phyloP scores from a whole-genome alignment of 352 stramenopile genomes.

The Globisporangium solare region DNA sequence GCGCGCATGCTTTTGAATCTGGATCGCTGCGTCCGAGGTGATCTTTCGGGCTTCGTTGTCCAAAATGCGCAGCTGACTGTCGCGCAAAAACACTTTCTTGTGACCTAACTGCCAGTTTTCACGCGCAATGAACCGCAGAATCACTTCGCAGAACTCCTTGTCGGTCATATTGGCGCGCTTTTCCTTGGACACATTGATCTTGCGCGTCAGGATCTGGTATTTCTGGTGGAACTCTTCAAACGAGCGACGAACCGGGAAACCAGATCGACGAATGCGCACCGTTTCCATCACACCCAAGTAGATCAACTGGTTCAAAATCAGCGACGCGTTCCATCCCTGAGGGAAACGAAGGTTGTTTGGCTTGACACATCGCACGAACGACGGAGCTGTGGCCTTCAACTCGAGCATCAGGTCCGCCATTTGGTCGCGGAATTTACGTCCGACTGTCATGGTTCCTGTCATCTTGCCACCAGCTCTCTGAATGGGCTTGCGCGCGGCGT shows the following conservation, averaged over 20 bases:
- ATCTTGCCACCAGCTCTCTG: constrained; percentile 82
- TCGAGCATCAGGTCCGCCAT: constrained; percentile 87
- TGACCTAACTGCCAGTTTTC: constrained; percentile 87
- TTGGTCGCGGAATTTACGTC: constrained; percentile 88
- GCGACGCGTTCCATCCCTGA: constrained; percentile 78
- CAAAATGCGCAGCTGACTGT: constrained; percentile 75
- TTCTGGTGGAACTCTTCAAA: constrained; percentile 86
- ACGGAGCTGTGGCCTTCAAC: constrained; percentile 74
- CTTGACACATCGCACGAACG: constrained; percentile 91
- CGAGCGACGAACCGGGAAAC: constrained; percentile 81
- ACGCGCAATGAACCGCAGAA: constrained; percentile 68
- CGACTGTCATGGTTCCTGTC: constrained; percentile 87
- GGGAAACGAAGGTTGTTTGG: constrained; percentile 89
- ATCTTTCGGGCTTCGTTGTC: constrained; percentile 87
- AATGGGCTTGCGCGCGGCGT: constrained; percentile 58
- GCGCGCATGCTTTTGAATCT: constrained; percentile 75
- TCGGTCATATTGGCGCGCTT: constrained; percentile 53
- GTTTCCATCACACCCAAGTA: constrained; percentile 90
- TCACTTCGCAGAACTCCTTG: constrained; percentile 82
- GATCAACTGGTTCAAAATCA: constrained; percentile 88
- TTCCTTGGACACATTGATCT: constrained; percentile 46
- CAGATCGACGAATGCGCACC: constrained; percentile 83
- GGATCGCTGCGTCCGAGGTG: constrained; percentile 66
- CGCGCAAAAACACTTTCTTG: constrained; percentile 87
- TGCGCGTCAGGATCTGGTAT: constrained; percentile 83